Base-by-base conservation (phyloP, 768 basidiomycete genomes). In the Kwoniella sp. region DNA sequence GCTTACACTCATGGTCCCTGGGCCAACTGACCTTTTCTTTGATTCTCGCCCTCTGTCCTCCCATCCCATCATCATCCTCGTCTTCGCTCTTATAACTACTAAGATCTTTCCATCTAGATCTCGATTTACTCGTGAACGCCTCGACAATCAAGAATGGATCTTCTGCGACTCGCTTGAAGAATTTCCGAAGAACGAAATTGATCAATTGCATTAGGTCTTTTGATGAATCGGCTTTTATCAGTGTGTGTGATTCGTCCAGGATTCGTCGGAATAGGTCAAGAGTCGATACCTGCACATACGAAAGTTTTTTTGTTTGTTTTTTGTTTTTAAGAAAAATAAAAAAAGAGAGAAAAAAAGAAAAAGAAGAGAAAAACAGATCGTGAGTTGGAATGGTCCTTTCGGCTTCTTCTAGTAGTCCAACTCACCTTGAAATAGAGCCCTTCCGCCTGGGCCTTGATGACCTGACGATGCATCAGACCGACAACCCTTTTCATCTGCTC, bases 401-500 rank as follows among this genome's bases (percentile, higher is more conserved):
- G 5, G 33, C 13, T 33, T 33, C 33, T 33, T 33, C n/a, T n/a
- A n/a, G n/a, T n/a, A 33, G 7, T 33, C 49, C 49, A 47, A 40
- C 55, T 65, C 64, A 92, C 95, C 81, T 94, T 91, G 85, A 95
- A 99, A 80, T 92, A 98, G 9, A 99, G 81, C 0, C 89, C 95
- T 77, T 98, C 96, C 0, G 92, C 91, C 78, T 96, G 93, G 17
- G 89, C 88, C 71, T 86, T 88, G 65, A 99, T 86, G 49, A 88
- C 93, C 68, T 95, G 91, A 15, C 96, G 86, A 77, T 98, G 91
- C 70, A 99, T 84, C 69, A 99, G 82, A 68, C 85, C 86, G 33
- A 98, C 92, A 40, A 92, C 88, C 51, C 93, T 86, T 78, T 90
- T 91, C 88, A 98, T 89, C 76, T 88, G 85, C 71, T 97, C 91